phyloP scores from a whole-genome alignment of 148 eudicot species.

The Chenopodium suecicum region DNA sequence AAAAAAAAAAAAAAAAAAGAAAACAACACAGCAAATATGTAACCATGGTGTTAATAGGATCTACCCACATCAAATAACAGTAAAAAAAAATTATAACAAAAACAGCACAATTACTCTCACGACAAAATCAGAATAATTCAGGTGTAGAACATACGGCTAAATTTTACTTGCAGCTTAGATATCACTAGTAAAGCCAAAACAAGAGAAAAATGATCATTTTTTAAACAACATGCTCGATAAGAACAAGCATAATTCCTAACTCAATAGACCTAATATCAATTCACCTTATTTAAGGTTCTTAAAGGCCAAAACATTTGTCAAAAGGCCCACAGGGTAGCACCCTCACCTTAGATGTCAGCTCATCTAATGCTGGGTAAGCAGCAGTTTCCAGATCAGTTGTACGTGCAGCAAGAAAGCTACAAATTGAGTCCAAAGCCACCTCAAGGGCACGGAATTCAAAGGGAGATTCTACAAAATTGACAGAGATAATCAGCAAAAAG shows the following conservation, averaged over 20 bases:
- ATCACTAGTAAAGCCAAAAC: too few relatives aligned
- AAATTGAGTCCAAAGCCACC: conserved; percentile 77
- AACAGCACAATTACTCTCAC: too few relatives aligned
- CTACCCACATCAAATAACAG: background rate
- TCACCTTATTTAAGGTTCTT: background rate
- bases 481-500: conserved; percentile 3
- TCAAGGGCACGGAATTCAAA: conserved; percentile 78
- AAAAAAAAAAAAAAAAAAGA: too few relatives aligned
- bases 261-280: background rate
- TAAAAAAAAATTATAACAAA: background rate
- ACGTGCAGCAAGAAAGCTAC: conserved; percentile 79
- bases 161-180: too few relatives aligned
- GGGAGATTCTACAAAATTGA: conserved; percentile 52
- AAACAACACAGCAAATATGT: background rate
- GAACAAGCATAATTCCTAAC: background rate
- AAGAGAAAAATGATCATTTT: too few relatives aligned
- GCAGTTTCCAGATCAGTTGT: conserved; percentile 71
- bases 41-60: background rate
- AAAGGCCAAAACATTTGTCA: background rate
- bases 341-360: conserved; percentile 63
- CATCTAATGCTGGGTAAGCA: conserved; percentile 80
- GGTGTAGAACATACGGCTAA: too few relatives aligned
- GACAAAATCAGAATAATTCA: too few relatives aligned
- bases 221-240: background rate
- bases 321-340: background rate